Evolutionary conservation across 2,329 filamentous ascomycete species (phyloP).

Genomic region (Colletotrichum paranaense): DNA sequence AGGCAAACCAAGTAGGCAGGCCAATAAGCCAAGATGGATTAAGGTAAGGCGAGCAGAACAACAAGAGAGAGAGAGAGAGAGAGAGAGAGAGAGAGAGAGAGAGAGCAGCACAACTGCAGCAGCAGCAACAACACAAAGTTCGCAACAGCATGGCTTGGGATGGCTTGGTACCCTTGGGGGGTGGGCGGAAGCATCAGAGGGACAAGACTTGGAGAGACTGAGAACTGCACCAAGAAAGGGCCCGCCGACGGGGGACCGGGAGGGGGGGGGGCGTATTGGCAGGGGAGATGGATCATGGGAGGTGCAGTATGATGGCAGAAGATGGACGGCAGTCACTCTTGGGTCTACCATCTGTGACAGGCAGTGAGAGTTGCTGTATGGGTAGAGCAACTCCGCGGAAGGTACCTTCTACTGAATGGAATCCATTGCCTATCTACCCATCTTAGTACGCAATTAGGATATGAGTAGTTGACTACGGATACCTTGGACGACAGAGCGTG

Average conservation of each 20-base stretch:
- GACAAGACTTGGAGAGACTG: slow-evolving; percentile 28
- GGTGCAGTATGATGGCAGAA: slow-evolving; percentile 13
- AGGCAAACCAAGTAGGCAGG: slow-evolving; percentile 18
- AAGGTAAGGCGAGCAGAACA: slow-evolving; percentile 17
- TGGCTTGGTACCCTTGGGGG: neutral
- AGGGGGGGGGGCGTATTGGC: slow-evolving; percentile 14
- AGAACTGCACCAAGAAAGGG: slow-evolving; percentile 21
- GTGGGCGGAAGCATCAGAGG: slow-evolving; percentile 15
- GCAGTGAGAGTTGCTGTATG: neutral
- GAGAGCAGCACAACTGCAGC: neutral
- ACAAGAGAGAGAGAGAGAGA: neutral
- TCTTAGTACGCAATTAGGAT: no score
- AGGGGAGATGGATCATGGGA: slow-evolving; percentile 5
- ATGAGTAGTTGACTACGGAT: neutral
- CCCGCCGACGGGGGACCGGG: slow-evolving; percentile 18
- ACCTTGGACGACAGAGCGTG: neutral
- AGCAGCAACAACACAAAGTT: neutral
- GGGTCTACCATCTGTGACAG: neutral
- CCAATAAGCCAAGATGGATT: slow-evolving; percentile 15
- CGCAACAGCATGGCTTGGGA: slow-evolving; percentile 6
- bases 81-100: neutral
- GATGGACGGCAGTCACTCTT: neutral
- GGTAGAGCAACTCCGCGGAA: neutral
- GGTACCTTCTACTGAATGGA: neutral
- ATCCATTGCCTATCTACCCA: neutral